Base-by-base conservation (phyloP, 1,284 basidiomycete genomes). In the Sphaerobolus stellatus region DNA sequence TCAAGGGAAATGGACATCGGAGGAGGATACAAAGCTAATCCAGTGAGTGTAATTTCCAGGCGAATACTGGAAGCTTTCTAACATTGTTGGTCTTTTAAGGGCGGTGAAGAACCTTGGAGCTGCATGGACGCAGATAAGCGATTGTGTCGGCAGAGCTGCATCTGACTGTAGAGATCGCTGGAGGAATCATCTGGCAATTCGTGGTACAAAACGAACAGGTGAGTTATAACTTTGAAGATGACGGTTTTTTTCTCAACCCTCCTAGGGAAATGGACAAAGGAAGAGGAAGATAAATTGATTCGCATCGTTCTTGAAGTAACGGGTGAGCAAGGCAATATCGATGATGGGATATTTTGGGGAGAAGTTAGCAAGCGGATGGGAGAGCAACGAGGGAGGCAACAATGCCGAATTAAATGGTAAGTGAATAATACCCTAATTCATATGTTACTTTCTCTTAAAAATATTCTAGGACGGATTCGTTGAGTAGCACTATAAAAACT, bases 361-460 rank as follows among this genome's bases (percentile, higher is more conserved):
- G 76, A 77, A 53, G 86, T 93, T 40, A 86, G 84, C 59, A 77
- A 83, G 46, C 75, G 78, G 49, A 92, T 93, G 89, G 86, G 83
- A 38, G 82, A 83, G 22, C 82, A 69, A 51, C 79, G 91, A 48
- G 84, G 83, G 29, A 76, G 88, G 61, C 85, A 90, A 60, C 91
- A 94, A 66, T 92, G 90, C 71, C 76, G 91, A 50, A 88, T 87
- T 44, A 93, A 93, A 78, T 93, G 90, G 88, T 88, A 57, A 31
- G 65, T 63, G 33, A 25, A 24, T 31, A 24, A 29, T 30, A 16
- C 3, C 22, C 31, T 50, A 33, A 22, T 27, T 34, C 5, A 52
- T 25, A 2, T 31, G 18, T 43, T 58, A 33, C 49, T 58, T 31
- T 53, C 5, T 25, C 18, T 43, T 46, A 28, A n/a, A 40, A 50